These are phyloP conservation scores for Paraglomus occultum DNA, from an alignment of 192 early-diverging fungal species.

Conservation along the genomic window DNA sequence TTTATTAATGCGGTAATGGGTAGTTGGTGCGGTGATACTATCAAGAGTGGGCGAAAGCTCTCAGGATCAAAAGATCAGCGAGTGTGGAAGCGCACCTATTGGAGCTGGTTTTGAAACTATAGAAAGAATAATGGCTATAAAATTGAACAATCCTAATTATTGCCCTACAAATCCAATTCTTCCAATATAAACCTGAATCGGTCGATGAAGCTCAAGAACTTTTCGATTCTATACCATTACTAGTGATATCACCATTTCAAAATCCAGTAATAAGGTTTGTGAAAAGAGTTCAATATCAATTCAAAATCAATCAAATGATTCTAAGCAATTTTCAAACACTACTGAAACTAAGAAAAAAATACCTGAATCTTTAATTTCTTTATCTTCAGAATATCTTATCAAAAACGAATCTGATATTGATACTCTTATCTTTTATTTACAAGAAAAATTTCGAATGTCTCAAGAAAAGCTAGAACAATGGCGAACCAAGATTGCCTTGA, in stretches of 20 bases:
- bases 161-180: background rate
- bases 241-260: conserved; percentile 4
- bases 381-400: too few species aligned
- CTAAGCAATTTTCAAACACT: background rate
- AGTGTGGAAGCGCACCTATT: conserved; percentile 2
- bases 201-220: conserved; percentile 10
- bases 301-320: conserved; percentile 12
- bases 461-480: background rate
- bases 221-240: conserved; percentile 7
- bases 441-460: background rate
- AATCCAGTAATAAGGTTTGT: conserved; percentile 6
- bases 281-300: conserved; percentile 6
- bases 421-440: conserved; percentile 10
- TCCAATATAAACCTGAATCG: conserved; percentile 9
- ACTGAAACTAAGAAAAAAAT: background rate
- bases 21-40: conserved; percentile 8
- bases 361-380: too few species aligned
- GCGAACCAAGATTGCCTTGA: background rate
- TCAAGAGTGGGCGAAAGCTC: background rate
- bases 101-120: background rate
- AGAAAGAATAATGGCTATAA: background rate
- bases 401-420: conserved; percentile 1
- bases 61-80: background rate
- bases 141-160: background rate
- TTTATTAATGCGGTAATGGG: background rate